Base-by-base conservation (phyloP, 2,329 filamentous ascomycete species). In the Lithohypha guttulata region DNA sequence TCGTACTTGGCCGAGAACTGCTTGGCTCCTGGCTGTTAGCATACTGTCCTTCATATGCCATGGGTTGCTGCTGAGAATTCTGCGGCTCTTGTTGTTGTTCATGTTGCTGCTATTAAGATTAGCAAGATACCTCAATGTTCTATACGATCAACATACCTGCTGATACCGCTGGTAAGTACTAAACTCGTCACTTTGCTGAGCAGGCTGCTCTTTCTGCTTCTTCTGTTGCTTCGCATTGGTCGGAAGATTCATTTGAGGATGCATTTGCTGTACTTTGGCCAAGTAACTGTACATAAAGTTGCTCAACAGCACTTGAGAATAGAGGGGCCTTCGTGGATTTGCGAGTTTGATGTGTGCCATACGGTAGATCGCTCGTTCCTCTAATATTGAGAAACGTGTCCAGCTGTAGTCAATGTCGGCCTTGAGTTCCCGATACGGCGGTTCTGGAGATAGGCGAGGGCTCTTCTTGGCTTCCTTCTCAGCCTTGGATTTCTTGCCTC, bases 231-330 rank as follows among this genome's bases (percentile, higher is more conserved):
- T 78, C 11, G 70, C 66, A 36, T 82, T 87, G 23, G 82, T 75
- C n/a, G 84, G 84, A 29, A 93, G 79, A 53, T 93, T 84, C 63
- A 95, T 84, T 55, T 93, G 84, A 29, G 91, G 91, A 59, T 98
- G 91, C 84, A 95, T 95, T 54, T 93, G 86, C 63, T 98, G 91
- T 31, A 98, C 91, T 60, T 96, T 98, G 46, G 91, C 91, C 48
- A 98, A 73, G 59, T 98, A 98, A 42, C 86, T 91, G 65, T 98
- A 98, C 91, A 98, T 98, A 62, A 98, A 98, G 60, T 98, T 98
- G 63, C 87, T 95, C 50, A 98, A 73, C 43, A 98, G 69, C 15
- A 98, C 91, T 60, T 98, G 91, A 44, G 89, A 95, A 56, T 93
- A 81, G 36, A 98, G 65, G 27, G 89, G 83, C 41, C 91, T 80